phyloP scores from a whole-genome alignment of 345 rosid genomes.

The Salix exigua region DNA sequence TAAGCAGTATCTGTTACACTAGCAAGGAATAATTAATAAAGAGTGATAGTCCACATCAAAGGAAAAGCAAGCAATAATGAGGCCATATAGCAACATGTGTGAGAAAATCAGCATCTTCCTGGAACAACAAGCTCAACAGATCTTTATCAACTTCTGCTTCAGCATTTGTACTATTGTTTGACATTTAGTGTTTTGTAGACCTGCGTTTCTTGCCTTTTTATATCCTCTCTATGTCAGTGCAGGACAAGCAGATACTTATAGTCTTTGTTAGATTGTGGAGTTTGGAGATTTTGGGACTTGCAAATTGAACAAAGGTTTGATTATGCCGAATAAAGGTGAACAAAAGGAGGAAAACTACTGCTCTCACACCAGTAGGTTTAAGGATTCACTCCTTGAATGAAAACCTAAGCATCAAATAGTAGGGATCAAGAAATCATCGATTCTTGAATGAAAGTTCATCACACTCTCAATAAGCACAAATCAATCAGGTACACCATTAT shows the following conservation, averaged over 20 bases:
- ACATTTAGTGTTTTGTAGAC: neutral
- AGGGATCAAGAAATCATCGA: neutral
- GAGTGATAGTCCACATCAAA: neutral
- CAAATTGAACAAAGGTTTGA: neutral
- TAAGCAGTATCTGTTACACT: neutral
- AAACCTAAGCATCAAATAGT: neutral
- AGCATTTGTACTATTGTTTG: neutral
- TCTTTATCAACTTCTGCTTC: neutral
- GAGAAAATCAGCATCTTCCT: neutral
- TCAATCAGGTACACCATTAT: neutral
- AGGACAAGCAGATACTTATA: neutral
- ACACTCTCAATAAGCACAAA: neutral
- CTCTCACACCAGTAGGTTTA: neutral
- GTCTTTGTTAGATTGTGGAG: neutral
- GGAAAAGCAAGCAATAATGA: neutral
- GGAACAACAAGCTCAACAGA: neutral
- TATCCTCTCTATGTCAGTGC: neutral
- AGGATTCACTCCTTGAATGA: neutral
- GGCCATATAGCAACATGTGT: neutral
- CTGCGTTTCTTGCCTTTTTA: too few species aligned
- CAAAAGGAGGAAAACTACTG: neutral
- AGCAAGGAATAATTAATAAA: neutral
- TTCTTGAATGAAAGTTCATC: neutral
- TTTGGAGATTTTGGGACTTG: neutral
- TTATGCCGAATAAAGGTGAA: neutral